phyloP scores from a whole-genome alignment of 352 stramenopile species.

The Phytophthora rubi region DNA sequence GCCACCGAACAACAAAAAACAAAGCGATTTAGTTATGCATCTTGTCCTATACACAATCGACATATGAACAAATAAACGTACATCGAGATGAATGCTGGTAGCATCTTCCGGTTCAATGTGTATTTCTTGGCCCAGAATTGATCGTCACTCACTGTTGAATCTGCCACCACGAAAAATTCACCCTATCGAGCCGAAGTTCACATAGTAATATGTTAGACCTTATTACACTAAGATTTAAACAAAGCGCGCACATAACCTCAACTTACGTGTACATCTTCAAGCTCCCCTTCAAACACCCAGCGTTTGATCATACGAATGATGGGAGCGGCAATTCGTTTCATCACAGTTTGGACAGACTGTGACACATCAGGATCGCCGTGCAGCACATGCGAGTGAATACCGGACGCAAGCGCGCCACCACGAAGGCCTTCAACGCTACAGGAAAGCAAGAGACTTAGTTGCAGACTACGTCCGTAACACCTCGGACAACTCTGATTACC shows the following conservation, averaged over 20 bases:
- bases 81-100: constrained; percentile 88
- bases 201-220: not conserved
- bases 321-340: constrained; percentile 78
- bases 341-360: constrained; percentile 76
- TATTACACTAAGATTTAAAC: not conserved
- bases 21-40: not conserved
- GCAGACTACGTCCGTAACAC: not conserved
- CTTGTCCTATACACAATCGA: not conserved
- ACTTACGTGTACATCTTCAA: constrained; percentile 87
- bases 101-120: constrained; percentile 82
- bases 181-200: constrained; percentile 39
- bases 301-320: constrained; percentile 90
- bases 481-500: constrained; percentile 35
- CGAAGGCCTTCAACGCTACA: constrained; percentile 78
- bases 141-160: constrained; percentile 77
- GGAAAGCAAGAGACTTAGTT: constrained; percentile 9
- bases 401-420: constrained; percentile 90
- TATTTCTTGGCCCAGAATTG: constrained; percentile 90
- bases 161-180: constrained; percentile 89
- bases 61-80: constrained; percentile 33
- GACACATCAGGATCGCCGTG: constrained; percentile 90
- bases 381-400: constrained; percentile 90
- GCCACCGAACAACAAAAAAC: not conserved
- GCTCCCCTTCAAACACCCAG: constrained; percentile 88
- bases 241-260: not conserved